phyloP scores from a whole-genome alignment of 129 eudicot species.

The Flaveria brownii region DNA sequence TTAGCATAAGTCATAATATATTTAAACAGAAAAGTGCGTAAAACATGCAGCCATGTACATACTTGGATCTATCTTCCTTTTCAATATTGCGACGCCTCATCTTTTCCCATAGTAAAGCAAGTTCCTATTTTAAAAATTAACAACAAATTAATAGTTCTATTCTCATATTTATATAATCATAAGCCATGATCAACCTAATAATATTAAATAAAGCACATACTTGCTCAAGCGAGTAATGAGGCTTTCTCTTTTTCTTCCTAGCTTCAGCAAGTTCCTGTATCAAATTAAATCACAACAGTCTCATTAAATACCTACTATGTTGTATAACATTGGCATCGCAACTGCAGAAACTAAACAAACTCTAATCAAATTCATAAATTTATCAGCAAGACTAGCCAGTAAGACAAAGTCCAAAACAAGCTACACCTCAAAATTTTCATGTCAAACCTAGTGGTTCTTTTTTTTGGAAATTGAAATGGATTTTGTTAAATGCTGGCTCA shows the following conservation, averaged over 20 bases:
- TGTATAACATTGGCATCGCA: too few relatives aligned
- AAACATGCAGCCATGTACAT: constrained; percentile 24
- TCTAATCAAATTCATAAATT: too few relatives aligned
- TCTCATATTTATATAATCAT: not conserved
- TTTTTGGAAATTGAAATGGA: not conserved
- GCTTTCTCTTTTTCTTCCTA: constrained; percentile 87
- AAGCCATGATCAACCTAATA: not conserved
- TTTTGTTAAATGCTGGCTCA: not conserved
- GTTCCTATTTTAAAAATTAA: constrained; percentile 53
- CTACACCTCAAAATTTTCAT: not conserved
- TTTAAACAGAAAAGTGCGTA: not conserved
- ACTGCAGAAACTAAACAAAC: too few relatives aligned
- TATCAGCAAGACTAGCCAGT: not conserved
- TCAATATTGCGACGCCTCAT: constrained; percentile 79
- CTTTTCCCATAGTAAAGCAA: constrained; percentile 89
- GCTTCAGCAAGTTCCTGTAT: constrained; percentile 86
- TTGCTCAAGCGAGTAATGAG: constrained; percentile 83
- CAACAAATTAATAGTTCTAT: not conserved
- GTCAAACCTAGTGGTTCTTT: not conserved
- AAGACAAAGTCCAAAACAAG: not conserved
- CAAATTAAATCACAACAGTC: not conserved
- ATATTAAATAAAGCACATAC: constrained; percentile 35
- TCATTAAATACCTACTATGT: not conserved
- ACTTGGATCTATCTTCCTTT: constrained; percentile 85
- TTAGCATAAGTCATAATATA: not conserved